Base-by-base conservation (phyloP, 805 yeast species). In the Limtongozyma cylindracea region DNA sequence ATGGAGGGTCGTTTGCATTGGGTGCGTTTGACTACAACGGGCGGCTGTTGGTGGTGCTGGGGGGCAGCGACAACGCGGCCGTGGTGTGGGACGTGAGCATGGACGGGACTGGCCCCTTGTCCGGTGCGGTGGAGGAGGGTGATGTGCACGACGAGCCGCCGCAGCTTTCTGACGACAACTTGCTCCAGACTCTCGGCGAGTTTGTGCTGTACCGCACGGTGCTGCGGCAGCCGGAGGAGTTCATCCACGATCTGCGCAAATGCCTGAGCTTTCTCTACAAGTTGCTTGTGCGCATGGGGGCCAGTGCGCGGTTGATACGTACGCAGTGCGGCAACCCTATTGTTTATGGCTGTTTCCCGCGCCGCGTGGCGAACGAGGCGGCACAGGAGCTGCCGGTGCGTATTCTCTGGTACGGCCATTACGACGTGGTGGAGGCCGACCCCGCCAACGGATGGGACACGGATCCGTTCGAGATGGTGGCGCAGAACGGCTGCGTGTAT, bases 321-420 rank as follows among this genome's bases (percentile, higher is more conserved):
- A n/a, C n/a, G n/a, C n/a, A n/a, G n/a, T n/a, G n/a, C 34, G 78
- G 78, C 4, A 82, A 82, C 34, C 96, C 98, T 0, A 62, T 82
- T 3, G 84, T 84, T 0, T 69, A 61, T 34, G 88, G 88, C 0
- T 47, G 52, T 6, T 84, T 84, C 43, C 46, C 47, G 25, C 64
- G 63, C 4, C 61, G 56, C 23, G n/a, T n/a, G n/a, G n/a, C n/a
- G n/a, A 18, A 24, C 9, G 16, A 21, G 8, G 21, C 19, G 4
- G 21, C 14, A 5, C 15, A 14, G 5, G 14, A 16, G 8, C 12
- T 22, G 19, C 27, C 35, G 8, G 24, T 28, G 3, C 49, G 74
- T 25, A 53, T 78, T 4, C 41, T 84, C 21, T 84, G 91, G 72
- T 84, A 84, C 42, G 96, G 93, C 1, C 98, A 84, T 49, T 84